Evolutionary conservation across 495 filamentous ascomycete species (phyloP).

Genomic region (Penicillium bovifimosum): DNA sequence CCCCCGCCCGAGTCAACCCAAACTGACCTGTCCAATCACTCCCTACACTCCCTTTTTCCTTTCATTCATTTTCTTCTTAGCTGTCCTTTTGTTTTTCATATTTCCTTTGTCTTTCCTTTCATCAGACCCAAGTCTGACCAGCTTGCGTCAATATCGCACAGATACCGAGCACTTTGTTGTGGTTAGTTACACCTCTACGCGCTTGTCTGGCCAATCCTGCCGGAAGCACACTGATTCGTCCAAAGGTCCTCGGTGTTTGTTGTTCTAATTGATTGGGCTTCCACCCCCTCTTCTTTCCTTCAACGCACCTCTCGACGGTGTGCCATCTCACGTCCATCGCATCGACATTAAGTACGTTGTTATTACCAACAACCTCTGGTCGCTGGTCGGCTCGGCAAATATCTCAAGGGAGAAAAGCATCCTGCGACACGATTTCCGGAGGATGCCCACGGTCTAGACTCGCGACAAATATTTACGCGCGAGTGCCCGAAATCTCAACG

Average conservation of each 20-base stretch:
- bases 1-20: constrained; percentile 24
- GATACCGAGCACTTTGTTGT: constrained; percentile 19
- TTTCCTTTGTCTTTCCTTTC: constrained; percentile 12
- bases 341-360: constrained; percentile 8
- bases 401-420: background rate
- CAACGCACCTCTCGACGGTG: constrained; percentile 13
- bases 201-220: constrained; percentile 12
- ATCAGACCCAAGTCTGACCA: constrained; percentile 5
- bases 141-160: constrained; percentile 9
- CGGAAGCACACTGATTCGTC: constrained; percentile 19
- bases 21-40: constrained; percentile 12
- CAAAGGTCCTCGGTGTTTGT: constrained; percentile 19
- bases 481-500: constrained; percentile 18
- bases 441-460: constrained; percentile 33
- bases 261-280: constrained; percentile 3
- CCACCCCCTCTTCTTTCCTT: constrained; percentile 7
- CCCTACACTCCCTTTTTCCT: constrained; percentile 6
- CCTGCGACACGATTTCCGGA: constrained; percentile 16
- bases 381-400: constrained; percentile 35
- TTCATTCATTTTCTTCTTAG: constrained; percentile 10
- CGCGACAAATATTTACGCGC: constrained; percentile 20
- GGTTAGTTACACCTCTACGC: constrained; percentile 21
- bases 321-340: constrained; percentile 2
- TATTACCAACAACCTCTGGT: constrained; percentile 17
- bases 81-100: constrained; percentile 11